Evolutionary conservation across 352 stramenopile genomes (phyloP).

Genomic region (Albugo laibachii): DNA sequence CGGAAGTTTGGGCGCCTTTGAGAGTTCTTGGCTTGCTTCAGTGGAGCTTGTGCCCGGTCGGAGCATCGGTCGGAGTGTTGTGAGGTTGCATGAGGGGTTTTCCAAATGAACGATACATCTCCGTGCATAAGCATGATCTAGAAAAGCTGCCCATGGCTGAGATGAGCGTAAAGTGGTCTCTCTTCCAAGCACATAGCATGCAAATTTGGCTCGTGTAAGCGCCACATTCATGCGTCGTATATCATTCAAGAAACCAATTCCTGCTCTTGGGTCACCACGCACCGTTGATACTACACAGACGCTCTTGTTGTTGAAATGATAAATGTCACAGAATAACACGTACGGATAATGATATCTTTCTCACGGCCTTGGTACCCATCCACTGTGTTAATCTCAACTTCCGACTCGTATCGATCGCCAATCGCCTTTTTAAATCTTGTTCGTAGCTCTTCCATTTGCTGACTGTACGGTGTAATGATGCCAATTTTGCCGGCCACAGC

Average conservation of each 20-base stretch:
- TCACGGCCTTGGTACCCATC: conserved; percentile 84
- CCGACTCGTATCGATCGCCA: conserved; percentile 46
- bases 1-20: conserved; percentile 8
- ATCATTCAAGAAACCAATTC: conserved; percentile 78
- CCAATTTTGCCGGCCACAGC: conserved; percentile 62
- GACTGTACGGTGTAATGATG: conserved; percentile 80
- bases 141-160: conserved; percentile 54
- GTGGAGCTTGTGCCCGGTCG: background rate
- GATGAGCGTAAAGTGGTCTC: conserved; percentile 64
- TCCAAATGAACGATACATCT: conserved; percentile 72
- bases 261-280: conserved; percentile 52
- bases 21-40: conserved; percentile 11
- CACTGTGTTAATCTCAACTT: conserved; percentile 85
- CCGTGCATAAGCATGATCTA: conserved; percentile 43
- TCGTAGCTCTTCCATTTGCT: conserved; percentile 75
- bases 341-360: conserved; percentile 84
- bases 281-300: conserved; percentile 57
- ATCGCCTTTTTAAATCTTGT: conserved; percentile 31
- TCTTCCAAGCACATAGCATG: conserved; percentile 77
- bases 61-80: conserved; percentile 37
- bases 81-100: conserved; percentile 50
- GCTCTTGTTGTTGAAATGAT: background rate
- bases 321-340: conserved; percentile 5
- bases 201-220: conserved; percentile 73
- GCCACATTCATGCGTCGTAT: conserved; percentile 80